A percentile compares a stretch with the other conserved stretches of the same genome.
Evolutionary conservation across 2,329 filamentous ascomycete genomes (phyloP).

Genomic region (Cyphellophora attinorum): DNA sequence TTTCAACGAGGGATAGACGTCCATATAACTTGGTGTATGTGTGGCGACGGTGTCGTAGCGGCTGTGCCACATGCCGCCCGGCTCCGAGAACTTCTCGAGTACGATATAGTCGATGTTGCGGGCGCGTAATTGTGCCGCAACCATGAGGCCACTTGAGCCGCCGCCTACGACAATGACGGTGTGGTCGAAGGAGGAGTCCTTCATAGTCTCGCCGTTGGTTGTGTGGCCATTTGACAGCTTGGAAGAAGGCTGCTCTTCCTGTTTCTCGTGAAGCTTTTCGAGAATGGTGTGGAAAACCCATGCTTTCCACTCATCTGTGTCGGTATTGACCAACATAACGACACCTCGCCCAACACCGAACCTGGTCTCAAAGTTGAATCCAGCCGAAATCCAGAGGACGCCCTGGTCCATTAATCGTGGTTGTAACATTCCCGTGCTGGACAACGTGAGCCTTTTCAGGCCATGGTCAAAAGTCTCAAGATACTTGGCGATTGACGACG

Average conservation of each 20-base stretch:
- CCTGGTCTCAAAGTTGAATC: slow-evolving; percentile 14
- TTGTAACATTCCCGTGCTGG: not conserved
- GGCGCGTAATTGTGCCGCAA: slow-evolving; percentile 50
- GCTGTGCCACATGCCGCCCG: slow-evolving; percentile 56
- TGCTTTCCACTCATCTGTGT: slow-evolving; percentile 18
- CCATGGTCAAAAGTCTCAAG: not conserved
- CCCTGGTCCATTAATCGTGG: not conserved
- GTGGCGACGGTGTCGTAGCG: slow-evolving; percentile 36
- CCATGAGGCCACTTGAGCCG: slow-evolving; percentile 38
- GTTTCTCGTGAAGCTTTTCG: slow-evolving; percentile 14
- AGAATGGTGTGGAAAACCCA: slow-evolving; percentile 20
- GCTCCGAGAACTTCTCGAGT: slow-evolving; percentile 47
- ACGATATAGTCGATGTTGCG: slow-evolving; percentile 45
- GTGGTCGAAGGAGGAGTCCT: not conserved
- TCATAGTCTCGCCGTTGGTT: not conserved
- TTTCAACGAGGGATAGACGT: slow-evolving; percentile 25
- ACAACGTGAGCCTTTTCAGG: not conserved
- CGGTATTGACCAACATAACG: slow-evolving; percentile 11
- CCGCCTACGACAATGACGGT: slow-evolving; percentile 26
- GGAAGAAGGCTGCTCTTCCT: no score
- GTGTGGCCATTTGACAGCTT: no score
- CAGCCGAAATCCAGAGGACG: slow-evolving; percentile 14
- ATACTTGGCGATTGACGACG: not conserved
- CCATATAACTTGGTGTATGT: slow-evolving; percentile 29
- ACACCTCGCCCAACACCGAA: slow-evolving; percentile 6